Base-by-base conservation (phyloP, 768 basidiomycete species). In the Calvatia gigantea region DNA sequence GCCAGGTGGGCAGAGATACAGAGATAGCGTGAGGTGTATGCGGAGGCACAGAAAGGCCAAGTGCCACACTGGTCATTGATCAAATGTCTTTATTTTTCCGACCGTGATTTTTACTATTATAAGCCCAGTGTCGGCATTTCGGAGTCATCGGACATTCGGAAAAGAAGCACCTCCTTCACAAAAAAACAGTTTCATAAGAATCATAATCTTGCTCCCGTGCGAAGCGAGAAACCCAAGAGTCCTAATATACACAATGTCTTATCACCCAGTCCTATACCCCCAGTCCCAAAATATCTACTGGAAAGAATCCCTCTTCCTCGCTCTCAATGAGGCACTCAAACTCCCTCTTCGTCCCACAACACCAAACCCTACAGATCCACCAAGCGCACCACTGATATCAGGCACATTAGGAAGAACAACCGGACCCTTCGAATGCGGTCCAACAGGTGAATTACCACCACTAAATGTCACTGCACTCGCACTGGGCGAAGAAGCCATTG, bases 1-100 rank as follows among this genome's bases (percentile, higher is more conserved):
- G 73, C 95, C 95, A 98, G 28, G 83, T 94, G 0, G 95, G 95
- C 1, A 98, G 78, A 6, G 92, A 94, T n/a, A 96, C 93, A 2
- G 93, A 95, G 60, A 96, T 91, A 11, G 94, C 95, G 63, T 98
- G 95, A 9, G 87, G 83, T 3, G 84, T 87, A 65, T 82, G 76
- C 2, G 86, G 80, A 15, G 87, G 87, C 1, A 89, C 76, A 3
- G 86, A 60, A 23, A 69, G 65, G 3, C 87, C 87, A 3, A 80
- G 55, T 23, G 73, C 64, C 38, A 75, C 61, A 46, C n/a, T n/a
- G n/a, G 69, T 56, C 47, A 55, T 60, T 58, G 57, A n/a, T n/a
- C n/a, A n/a, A n/a, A n/a, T n/a, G n/a, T n/a, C n/a, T n/a, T 60
- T 45, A 38, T 37, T 27, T 48, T 33, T 33, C 11, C 31, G 28